Base-by-base conservation (phyloP, 2,329 filamentous ascomycete genomes). In the Hypoxylon sp. region DNA sequence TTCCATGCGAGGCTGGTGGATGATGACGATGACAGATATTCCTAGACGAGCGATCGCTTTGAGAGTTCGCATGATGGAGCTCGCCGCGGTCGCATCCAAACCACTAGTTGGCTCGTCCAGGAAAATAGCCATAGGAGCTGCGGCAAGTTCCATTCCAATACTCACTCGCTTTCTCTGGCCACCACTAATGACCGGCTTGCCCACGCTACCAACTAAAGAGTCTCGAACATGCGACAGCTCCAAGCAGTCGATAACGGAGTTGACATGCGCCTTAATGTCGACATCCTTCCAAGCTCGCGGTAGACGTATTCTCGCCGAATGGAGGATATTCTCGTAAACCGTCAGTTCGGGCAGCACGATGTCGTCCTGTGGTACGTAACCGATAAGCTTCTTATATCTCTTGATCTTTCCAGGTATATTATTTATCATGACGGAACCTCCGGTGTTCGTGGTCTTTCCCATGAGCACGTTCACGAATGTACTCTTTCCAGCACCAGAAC, bases 321-420 rank as follows among this genome's bases (percentile, higher is more conserved):
- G 81, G 3, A 83, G 68, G 30, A 86, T 83, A 50, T 85, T 86
- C 63, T 86, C 83, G 40, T 77, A 76, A 4, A 86, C 81, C 0
- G 82, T 86, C 34, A 86, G 67, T 61, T 86, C 80, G 0, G 81
- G 78, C 7, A 84, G 71, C 2, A 85, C 75, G 17, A 85, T 75
- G 62, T 85, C 83, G 54, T 85, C 80, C 59, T 86, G 82, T 1
- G 82, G 82, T 2, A 86, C 82, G 51, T 83, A 84, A 15, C 81
- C 81, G 17, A 84, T 82, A 49, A 84, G 70, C 62, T 83, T 82
- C 65, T 80, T 83, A 65, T 81, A 84, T 30, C 71, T 69, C 61
- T 73, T 73, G 67, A 80, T 72, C 54, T 73, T 74, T 8, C 75
- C 73, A 0, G 75, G 70, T 3, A 71, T 68, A n/a, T 76, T 77